A percentile compares a stretch with the other conserved stretches of the same genome.
Conservation (phyloP, 257 asterid genomes). For the Scutellaria minor region DNA sequence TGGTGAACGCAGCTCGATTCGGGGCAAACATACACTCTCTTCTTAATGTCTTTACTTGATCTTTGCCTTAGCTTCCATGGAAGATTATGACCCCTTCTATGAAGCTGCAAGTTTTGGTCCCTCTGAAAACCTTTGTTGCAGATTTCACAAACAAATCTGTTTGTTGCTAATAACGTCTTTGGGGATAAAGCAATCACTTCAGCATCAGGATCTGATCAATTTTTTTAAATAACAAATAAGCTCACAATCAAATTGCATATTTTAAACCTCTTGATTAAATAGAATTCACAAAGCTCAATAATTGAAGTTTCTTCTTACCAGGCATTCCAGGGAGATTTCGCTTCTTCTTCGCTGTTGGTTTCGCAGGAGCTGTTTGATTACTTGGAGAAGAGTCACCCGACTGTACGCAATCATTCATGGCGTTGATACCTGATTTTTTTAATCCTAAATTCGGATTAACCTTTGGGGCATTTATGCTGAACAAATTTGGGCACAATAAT, state of each 20-base stretch:
- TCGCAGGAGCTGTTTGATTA: conserved; percentile 42
- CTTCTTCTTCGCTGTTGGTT: conserved; percentile 64
- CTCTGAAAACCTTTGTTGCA: conserved; percentile 88
- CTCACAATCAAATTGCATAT: conserved; percentile 9
- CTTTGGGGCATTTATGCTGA: conserved; percentile 23
- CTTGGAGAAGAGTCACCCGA: conserved; percentile 62
- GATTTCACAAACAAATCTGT: conserved; percentile 84
- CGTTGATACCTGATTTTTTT: not conserved
- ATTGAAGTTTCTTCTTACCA: conserved; percentile 47
- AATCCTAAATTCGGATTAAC: conserved; percentile 28
- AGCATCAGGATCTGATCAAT: conserved; percentile 73
- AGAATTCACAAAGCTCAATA: not conserved
- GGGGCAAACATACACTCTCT: conserved; percentile 85
- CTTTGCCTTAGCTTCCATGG: conserved; percentile 90
- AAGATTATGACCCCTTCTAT: conserved; percentile 83
- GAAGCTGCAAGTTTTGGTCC: conserved; percentile 93
- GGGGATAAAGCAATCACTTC: conserved; percentile 90
- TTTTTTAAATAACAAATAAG: no score
- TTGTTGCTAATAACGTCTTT: conserved; percentile 68
- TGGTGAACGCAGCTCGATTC: conserved; percentile 81
- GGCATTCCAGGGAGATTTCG: conserved; percentile 95
- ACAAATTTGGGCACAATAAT: conserved; percentile 12
- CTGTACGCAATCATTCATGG: conserved; percentile 55
- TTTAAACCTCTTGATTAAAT: not conserved
- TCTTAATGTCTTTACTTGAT: conserved; percentile 63